Evolutionary conservation across 805 yeast species (phyloP).

Genomic region (Starmerella gropengiesseri): DNA sequence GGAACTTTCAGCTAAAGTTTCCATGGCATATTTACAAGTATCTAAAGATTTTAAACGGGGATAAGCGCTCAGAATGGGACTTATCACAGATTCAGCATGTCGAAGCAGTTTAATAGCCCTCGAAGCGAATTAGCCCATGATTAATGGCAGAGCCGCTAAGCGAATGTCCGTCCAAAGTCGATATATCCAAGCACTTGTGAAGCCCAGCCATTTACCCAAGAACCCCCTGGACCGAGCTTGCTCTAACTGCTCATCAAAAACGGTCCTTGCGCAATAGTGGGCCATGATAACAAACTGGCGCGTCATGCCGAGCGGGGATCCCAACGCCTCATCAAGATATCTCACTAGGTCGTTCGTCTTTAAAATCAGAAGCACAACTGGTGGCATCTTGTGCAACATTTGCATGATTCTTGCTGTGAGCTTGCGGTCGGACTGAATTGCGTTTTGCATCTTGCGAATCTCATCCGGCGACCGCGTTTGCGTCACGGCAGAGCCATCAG

Average conservation of each 20-base stretch:
- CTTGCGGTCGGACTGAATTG: conserved; percentile 46
- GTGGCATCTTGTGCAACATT: conserved; percentile 67
- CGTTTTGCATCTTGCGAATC: conserved; percentile 51
- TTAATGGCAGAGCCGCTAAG: neutral
- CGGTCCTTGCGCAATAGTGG: conserved; percentile 72
- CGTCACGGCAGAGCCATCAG: conserved; percentile 44
- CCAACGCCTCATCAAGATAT: conserved; percentile 70
- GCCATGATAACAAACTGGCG: conserved; percentile 84
- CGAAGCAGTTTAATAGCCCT: too few relatives aligned
- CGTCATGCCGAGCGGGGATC: conserved; percentile 76
- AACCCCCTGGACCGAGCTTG: neutral
- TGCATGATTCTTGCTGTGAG: conserved; percentile 67
- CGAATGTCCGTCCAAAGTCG: conserved; percentile 5
- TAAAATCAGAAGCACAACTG: conserved; percentile 71
- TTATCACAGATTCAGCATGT: too few relatives aligned
- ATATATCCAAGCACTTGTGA: conserved; percentile 7
- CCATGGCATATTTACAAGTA: too few relatives aligned
- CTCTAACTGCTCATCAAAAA: conserved; percentile 50
- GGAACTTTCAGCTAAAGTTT: too few relatives aligned
- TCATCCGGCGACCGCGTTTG: conserved; percentile 47
- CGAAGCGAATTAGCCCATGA: neutral
- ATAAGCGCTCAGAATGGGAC: too few relatives aligned
- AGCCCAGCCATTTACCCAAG: neutral
- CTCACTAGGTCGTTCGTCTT: conserved; percentile 93
- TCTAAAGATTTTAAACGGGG: neutral